These are phyloP conservation scores for Aspergillus intermedius DNA, from an alignment of 2,329 filamentous ascomycete species.

Conservation along the genomic window DNA sequence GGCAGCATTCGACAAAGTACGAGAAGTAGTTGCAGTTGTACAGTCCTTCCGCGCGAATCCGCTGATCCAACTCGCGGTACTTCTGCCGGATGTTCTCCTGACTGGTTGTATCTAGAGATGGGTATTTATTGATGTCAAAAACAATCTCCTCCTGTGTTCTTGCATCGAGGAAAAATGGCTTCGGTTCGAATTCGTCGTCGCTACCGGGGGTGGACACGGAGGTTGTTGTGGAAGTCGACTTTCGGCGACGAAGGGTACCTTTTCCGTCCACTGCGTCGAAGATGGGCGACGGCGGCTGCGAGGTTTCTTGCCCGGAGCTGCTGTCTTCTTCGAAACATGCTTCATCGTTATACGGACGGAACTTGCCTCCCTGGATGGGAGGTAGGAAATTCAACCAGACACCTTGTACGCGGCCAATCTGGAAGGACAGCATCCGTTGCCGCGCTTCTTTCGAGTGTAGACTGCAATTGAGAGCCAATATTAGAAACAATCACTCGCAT, in stretches of 20 bases:
- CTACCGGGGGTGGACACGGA: constrained; percentile 23
- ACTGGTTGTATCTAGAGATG: constrained; percentile 63
- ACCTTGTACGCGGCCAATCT: constrained; percentile 75
- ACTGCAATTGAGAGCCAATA: constrained; percentile 40
- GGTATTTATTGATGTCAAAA: constrained; percentile 74
- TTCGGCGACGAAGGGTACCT: constrained; percentile 30
- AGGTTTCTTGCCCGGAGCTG: constrained; percentile 49
- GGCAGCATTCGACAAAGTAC: constrained; percentile 66
- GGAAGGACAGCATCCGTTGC: constrained; percentile 69
- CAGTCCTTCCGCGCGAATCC: constrained; percentile 66
- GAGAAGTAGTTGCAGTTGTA: constrained; percentile 78
- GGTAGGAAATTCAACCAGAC: constrained; percentile 82
- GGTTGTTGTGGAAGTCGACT: constrained; percentile 21
- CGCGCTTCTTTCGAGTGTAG: constrained; percentile 76
- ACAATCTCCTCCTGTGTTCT: constrained; percentile 68
- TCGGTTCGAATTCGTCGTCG: constrained; percentile 26
- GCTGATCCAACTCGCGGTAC: constrained; percentile 70
- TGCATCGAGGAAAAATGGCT: constrained; percentile 61
- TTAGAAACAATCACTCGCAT: constrained; percentile 8
- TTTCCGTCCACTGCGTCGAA: constrained; percentile 49
- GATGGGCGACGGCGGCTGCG: constrained; percentile 51
- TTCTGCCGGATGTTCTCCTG: constrained; percentile 72
- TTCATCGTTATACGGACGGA: constrained; percentile 50
- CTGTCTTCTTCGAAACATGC: constrained; percentile 37
- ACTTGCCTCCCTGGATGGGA: constrained; percentile 83